These are phyloP conservation scores for Maudiozyma saulgeensis DNA, from an alignment of 805 yeast genomes.

Conservation along the genomic window DNA sequence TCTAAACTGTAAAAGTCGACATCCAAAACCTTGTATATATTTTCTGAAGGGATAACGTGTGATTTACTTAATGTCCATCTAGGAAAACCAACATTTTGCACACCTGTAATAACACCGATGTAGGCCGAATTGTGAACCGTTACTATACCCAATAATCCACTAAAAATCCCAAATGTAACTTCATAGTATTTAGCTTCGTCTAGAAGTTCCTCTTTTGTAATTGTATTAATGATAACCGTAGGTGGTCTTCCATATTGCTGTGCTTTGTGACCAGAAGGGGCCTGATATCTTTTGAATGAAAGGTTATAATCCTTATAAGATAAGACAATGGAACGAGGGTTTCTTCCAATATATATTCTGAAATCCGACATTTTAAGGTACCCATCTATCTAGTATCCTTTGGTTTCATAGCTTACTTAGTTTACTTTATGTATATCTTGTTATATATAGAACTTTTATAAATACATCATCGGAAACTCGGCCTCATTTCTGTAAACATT, in stretches of 20 bases:
- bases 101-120: conserved; percentile 48
- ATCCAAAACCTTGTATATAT: conserved; percentile 43
- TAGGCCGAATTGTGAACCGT: conserved; percentile 45
- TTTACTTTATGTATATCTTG: not conserved
- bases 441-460: not conserved
- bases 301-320: conserved; percentile 51
- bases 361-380: not conserved
- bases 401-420: not conserved
- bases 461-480: too few relatives aligned
- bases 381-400: not conserved
- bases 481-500: too few relatives aligned
- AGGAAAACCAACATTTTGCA: conserved; percentile 49
- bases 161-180: conserved; percentile 27
- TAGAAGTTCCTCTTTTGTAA: conserved; percentile 34
- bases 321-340: conserved; percentile 63
- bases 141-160: conserved; percentile 56
- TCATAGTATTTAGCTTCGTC: conserved; percentile 33
- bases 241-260: conserved; percentile 20
- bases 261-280: conserved; percentile 12
- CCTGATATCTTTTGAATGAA: conserved; percentile 37
- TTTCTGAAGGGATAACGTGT: conserved; percentile 34
- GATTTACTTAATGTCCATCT: conserved; percentile 25
- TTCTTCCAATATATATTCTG: conserved; percentile 42
- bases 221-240: conserved; percentile 45
- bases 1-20: conserved; percentile 60